These are phyloP conservation scores for Vitis amurensis DNA, from an alignment of 164 flowering plant species.

Conservation along the genomic window DNA sequence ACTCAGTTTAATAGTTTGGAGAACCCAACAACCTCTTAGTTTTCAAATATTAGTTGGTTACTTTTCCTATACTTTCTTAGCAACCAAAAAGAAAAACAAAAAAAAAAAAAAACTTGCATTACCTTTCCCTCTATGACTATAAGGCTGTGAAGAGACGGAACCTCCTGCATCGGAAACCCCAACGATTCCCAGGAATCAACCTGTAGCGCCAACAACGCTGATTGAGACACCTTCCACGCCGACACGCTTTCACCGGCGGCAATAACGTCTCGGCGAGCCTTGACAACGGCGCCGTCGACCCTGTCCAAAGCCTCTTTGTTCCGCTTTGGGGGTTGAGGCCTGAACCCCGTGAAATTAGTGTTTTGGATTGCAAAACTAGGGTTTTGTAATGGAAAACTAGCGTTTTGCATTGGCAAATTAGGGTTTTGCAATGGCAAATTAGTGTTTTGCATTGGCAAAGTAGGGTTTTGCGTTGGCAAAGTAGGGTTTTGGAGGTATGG, in stretches of 20 bases:
- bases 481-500: constrained; percentile 23
- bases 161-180: constrained; percentile 65
- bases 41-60: neutral
- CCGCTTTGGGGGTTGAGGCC: constrained; percentile 2
- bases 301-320: constrained; percentile 24
- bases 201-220: constrained; percentile 42
- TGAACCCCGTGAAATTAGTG: neutral
- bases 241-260: constrained; percentile 58
- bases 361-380: neutral
- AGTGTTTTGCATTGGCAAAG: constrained; percentile 15
- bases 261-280: constrained; percentile 42
- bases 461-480: constrained; percentile 13
- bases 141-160: constrained; percentile 62
- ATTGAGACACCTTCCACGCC: constrained; percentile 57
- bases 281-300: constrained; percentile 45
- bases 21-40: neutral
- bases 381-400: constrained; percentile 1
- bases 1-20: neutral
- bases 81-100: neutral
- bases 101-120: neutral
- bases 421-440: constrained; percentile 14
- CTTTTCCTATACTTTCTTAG: neutral
- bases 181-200: constrained; percentile 68
- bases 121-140: constrained; percentile 76
- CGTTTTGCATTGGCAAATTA: neutral